Conservation (phyloP, 768 basidiomycete species). For the Podaxis sp. region DNA sequence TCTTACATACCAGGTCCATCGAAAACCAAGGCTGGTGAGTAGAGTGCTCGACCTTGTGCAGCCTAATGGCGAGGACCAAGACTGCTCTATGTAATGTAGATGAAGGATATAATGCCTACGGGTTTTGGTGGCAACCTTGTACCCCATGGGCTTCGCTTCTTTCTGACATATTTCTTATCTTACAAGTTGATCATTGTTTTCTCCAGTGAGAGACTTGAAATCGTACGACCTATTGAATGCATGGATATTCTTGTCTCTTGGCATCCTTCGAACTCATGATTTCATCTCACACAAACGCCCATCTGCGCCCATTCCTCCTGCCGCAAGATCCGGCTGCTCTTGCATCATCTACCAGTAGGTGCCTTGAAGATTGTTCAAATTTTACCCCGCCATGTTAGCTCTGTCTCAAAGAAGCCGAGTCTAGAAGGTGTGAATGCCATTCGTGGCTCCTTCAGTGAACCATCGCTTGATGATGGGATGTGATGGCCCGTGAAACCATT, state of each 20-base stretch:
- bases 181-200: background rate
- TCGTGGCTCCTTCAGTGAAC: background rate
- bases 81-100: slow-evolving; percentile 32
- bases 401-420: background rate
- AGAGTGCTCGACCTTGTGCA: slow-evolving; percentile 38
- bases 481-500: background rate
- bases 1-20: slow-evolving; percentile 58
- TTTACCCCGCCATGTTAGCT: background rate
- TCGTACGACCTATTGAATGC: background rate
- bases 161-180: slow-evolving; percentile 38
- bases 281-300: background rate
- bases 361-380: background rate
- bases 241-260: background rate
- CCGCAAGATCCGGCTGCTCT: background rate
- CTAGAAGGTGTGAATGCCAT: background rate
- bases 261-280: background rate
- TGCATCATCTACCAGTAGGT: background rate
- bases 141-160: slow-evolving; percentile 52
- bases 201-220: background rate
- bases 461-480: background rate
- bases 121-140: slow-evolving; percentile 18
- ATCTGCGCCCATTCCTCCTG: slow-evolving; percentile 8
- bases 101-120: slow-evolving; percentile 74
- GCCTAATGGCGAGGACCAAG: slow-evolving; percentile 84
- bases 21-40: slow-evolving; percentile 66